phyloP scores from a whole-genome alignment of 352 stramenopile genomes.

The Pilasporangium apinafurcum region DNA sequence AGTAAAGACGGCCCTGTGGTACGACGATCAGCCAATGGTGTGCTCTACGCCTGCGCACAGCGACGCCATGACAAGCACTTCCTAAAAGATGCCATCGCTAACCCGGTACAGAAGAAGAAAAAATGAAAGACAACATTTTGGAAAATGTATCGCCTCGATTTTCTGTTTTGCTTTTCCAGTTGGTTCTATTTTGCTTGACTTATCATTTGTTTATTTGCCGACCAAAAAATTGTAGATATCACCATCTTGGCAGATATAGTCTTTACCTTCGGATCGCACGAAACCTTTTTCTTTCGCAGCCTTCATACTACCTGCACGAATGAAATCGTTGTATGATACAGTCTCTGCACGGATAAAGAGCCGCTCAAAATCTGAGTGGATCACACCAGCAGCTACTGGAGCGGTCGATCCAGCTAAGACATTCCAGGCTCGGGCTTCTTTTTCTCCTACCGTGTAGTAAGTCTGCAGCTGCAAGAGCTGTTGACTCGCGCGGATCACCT shows the following conservation, averaged over 20 bases:
- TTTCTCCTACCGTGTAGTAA: slow-evolving; percentile 94
- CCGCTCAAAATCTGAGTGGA: slow-evolving; percentile 87
- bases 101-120: slow-evolving; percentile 9
- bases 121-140: background rate
- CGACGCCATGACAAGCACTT: slow-evolving; percentile 11
- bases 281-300: slow-evolving; percentile 92
- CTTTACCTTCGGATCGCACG: slow-evolving; percentile 95
- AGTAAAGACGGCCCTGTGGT: slow-evolving; percentile 48
- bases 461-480: slow-evolving; percentile 93
- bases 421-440: slow-evolving; percentile 82
- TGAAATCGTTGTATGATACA: slow-evolving; percentile 94
- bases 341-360: slow-evolving; percentile 91
- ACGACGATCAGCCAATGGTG: slow-evolving; percentile 35
- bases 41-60: slow-evolving; percentile 34
- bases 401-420: slow-evolving; percentile 71
- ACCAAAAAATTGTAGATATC: slow-evolving; percentile 98
- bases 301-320: slow-evolving; percentile 90
- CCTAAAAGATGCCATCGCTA: slow-evolving; percentile 29
- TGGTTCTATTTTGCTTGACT: too few relatives aligned
- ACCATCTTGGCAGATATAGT: slow-evolving; percentile 97
- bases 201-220: slow-evolving; percentile 33
- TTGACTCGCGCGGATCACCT: slow-evolving; percentile 88
- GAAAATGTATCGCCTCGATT: too few relatives aligned
- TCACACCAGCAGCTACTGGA: slow-evolving; percentile 64
- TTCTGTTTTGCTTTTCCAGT: too few relatives aligned